Base-by-base conservation (phyloP, 2,329 filamentous ascomycete genomes). In the Apiospora phragmitis region DNA sequence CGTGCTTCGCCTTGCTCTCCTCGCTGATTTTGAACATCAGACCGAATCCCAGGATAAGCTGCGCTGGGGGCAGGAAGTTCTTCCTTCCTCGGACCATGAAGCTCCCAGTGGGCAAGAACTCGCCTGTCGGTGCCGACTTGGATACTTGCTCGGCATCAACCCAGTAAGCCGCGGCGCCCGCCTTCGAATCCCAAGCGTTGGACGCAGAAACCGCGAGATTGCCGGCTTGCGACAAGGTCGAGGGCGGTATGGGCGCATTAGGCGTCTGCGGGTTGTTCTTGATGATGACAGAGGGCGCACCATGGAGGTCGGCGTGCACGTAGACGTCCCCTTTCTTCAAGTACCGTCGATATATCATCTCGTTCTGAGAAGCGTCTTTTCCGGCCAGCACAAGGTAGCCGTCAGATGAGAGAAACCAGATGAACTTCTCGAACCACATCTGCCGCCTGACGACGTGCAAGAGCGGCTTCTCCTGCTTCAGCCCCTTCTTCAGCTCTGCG, bases 401-500 rank as follows among this genome's bases (percentile, higher is more conserved):
- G 78, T 99, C 96, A 0, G 94, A 97, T 0, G 95, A 98, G 75
- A 98, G 89, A 82, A 99, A 99, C 88, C 94, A 98, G 38, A 91
- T 85, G 77, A 97, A 99, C 81, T 99, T 99, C 78, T 99, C 96
- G 75, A 98, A 99, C 96, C 96, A 99, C 76, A 95, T 89, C 74
- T 91, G 92, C 77, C 91, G 92, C 70, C 96, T 89, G 11, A 97
- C 92, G 0, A 93, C 94, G 65, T 95, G 91, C 12, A 98, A 83
- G 1, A 97, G 85, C 26, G 94, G 92, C 80, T 97, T 98, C 81
- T 98, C 96, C 78, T 96, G 92, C 83, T 97, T 97, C 70, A 98
- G 81, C 0, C 91, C 92, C 77, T 94, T 95, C 82, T 93, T 97
- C 29, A 98, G 85, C 79, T 97, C 94, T 16, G 93, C 90, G 5